These are phyloP conservation scores for Polygonum maritimum DNA, from an alignment of 148 eudicot species.

Conservation along the genomic window DNA sequence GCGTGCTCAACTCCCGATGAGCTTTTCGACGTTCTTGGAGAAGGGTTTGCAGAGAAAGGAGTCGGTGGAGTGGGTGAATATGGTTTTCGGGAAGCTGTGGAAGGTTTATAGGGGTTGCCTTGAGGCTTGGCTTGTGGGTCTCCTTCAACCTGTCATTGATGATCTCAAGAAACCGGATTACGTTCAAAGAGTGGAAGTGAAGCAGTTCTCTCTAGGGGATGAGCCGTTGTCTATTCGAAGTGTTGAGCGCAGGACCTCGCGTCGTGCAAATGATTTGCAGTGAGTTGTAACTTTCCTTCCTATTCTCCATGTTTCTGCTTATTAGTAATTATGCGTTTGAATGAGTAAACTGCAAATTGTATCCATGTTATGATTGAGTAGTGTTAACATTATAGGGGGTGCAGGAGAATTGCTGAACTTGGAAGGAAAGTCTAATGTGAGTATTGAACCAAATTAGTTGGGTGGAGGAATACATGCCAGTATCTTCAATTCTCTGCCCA, in stretches of 20 bases:
- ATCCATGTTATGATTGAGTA: neutral
- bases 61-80: conserved; percentile 97
- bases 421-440: neutral
- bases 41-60: conserved; percentile 95
- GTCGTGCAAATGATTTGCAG: conserved; percentile 88
- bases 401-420: neutral
- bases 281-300: conserved; percentile 25
- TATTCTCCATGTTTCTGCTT: neutral
- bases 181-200: conserved; percentile 85
- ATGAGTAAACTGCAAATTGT: neutral
- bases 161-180: conserved; percentile 81
- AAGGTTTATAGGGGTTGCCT: conserved; percentile 73
- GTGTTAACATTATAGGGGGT: neutral
- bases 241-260: conserved; percentile 91
- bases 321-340: neutral
- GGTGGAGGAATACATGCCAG: neutral
- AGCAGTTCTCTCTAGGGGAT: conserved; percentile 90
- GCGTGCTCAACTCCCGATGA: conserved; percentile 62
- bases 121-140: conserved; percentile 88
- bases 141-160: conserved; percentile 91
- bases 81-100: conserved; percentile 97
- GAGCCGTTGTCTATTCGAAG: conserved; percentile 91
- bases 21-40: conserved; percentile 61
- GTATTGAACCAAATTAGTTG: neutral
- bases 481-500: neutral